Conservation (phyloP, 805 yeast species). For the Myxozyma monticola region DNA sequence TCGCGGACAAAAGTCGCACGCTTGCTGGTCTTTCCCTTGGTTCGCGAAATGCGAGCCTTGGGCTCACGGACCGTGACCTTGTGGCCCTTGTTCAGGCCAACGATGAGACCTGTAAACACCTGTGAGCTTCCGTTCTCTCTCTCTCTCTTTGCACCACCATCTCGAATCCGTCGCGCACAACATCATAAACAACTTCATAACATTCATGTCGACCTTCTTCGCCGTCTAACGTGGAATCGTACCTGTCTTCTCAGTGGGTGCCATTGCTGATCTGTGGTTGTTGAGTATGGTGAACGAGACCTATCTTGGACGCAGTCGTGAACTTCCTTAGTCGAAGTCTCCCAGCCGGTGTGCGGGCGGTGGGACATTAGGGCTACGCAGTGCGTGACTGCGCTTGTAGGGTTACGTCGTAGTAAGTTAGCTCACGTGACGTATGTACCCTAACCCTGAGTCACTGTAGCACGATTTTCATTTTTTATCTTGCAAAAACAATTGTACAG, state of each 20-base stretch:
- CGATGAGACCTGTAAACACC: constrained; percentile 68
- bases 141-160: background rate
- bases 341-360: too few species aligned
- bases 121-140: background rate
- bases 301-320: too few species aligned
- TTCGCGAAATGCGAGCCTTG: constrained; percentile 87
- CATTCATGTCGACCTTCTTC: background rate
- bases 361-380: too few species aligned
- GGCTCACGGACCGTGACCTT: constrained; percentile 82
- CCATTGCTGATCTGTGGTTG: constrained; percentile 18
- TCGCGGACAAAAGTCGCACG: constrained; percentile 95
- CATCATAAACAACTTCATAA: background rate
- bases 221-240: constrained; percentile 1
- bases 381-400: too few species aligned
- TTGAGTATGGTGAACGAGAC: too few species aligned
- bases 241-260: constrained; percentile 30
- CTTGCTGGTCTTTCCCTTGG: constrained; percentile 95
- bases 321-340: too few species aligned
- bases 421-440: too few species aligned
- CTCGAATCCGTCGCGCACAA: background rate
- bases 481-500: too few species aligned
- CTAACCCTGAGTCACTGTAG: too few species aligned
- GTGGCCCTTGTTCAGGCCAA: constrained; percentile 99
- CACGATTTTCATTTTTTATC: too few species aligned
- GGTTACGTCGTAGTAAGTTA: too few species aligned